Evolutionary conservation across 768 basidiomycete genomes (phyloP).

Genomic region (Amanita phalloides): DNA sequence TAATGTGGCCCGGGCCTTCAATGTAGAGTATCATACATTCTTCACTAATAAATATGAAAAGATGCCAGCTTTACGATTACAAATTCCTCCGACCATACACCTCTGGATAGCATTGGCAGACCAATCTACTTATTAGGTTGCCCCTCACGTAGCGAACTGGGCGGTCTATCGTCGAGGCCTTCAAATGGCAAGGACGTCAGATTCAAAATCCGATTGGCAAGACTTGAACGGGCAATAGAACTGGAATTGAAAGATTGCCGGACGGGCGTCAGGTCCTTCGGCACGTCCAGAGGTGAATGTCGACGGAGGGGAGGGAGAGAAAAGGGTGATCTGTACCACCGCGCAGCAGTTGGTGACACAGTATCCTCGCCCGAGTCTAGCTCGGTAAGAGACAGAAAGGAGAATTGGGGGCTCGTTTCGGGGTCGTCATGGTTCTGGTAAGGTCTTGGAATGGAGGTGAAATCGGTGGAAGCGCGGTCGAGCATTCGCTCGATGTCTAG

Average conservation of each 20-base stretch:
- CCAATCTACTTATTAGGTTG: too few species aligned
- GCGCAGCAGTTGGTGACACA: neutral
- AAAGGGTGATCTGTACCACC: neutral
- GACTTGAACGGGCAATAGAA: neutral
- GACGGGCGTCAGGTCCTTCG: constrained; percentile 12
- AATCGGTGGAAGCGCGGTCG: constrained; percentile 21
- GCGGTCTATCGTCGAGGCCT: neutral
- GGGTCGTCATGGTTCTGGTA: too few species aligned
- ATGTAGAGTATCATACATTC: too few species aligned
- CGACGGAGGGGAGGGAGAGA: constrained; percentile 5
- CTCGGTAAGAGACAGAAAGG: neutral
- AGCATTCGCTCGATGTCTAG: constrained; percentile 45
- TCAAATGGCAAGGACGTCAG: neutral
- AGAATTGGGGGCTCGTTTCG: neutral
- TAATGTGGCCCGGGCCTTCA: too few species aligned
- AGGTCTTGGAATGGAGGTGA: too few species aligned
- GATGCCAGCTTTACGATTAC: too few species aligned
- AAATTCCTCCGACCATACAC: too few species aligned
- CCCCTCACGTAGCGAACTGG: too few species aligned
- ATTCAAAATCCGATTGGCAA: neutral
- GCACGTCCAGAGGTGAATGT: constrained; percentile 22
- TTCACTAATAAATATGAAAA: too few species aligned
- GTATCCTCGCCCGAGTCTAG: neutral
- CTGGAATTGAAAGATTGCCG: neutral
- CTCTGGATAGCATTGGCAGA: too few species aligned